Base-by-base conservation (phyloP, 2,329 filamentous ascomycete genomes). In the Triangularia setosa region DNA sequence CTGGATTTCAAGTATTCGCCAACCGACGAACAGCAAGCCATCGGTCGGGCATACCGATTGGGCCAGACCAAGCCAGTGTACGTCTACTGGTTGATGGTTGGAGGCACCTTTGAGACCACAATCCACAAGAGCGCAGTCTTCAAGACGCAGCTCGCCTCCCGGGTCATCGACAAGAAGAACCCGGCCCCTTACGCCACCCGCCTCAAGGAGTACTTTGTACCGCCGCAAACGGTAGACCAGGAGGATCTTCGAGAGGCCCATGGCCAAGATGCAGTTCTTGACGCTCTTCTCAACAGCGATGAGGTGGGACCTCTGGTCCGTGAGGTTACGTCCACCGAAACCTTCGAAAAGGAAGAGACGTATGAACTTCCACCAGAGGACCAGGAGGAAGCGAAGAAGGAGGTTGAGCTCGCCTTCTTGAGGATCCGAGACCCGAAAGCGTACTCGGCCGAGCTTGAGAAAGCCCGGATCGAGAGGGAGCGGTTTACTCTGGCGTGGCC, bases 1-100 rank as follows among this genome's bases (percentile, higher is more conserved):
- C 90, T 96, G 63, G 93, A 97, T 73, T 92, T 90, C 72, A 82
- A 83, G 66, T 97, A 88, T 78, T 95, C 93, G 68, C 93, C 93
- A 0, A 84, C 87, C 4, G 83, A 88, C 73, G 93, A 97, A 75
- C 89, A 93, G 71, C 93, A 97, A 76, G 93, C 93, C 1, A 86
- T 97, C 59, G 93, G 92, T 1, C 85, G 93, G 61, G 90, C 91
- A 0, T 97, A 95, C 75, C 90, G 93, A 0, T 84, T 97, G 33
- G 92, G 93, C 0, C 93, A 97, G 75, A 80, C 78, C 40, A 95
- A 93, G 70, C 82, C 84, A 0, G 93, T 96, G 0, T 93, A 85
- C 72, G 92, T 97, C 1, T 97, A 97, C 76, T 89, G 90, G 18
- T 87, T 97, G 67, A 79, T 93, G 25, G 80, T 87, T 11, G 91